Evolutionary conservation across 805 yeast genomes (phyloP).

Genomic region (Lipomyces japonicus): DNA sequence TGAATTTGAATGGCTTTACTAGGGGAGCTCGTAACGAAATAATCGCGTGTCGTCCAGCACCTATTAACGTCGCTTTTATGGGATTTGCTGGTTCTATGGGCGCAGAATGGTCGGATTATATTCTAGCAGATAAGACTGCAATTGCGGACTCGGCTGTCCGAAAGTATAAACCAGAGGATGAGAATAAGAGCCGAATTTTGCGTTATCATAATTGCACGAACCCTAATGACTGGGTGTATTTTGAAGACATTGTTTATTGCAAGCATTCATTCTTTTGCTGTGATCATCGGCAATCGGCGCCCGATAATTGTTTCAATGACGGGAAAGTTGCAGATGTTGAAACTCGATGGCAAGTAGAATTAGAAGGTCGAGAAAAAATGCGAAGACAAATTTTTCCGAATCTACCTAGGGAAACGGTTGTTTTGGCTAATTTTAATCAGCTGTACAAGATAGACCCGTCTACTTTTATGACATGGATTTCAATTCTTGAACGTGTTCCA

Average conservation of each 20-base stretch:
- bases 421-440: conserved; percentile 38
- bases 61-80: conserved; percentile 36
- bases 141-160: conserved; percentile 21
- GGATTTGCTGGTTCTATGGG: conserved; percentile 39
- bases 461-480: conserved; percentile 33
- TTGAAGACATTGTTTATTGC: conserved; percentile 34
- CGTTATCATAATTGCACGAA: conserved; percentile 15
- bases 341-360: conserved; percentile 30
- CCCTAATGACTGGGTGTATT: conserved; percentile 27
- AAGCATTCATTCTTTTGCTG: conserved; percentile 36
- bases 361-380: conserved; percentile 26
- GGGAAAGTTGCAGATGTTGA: conserved; percentile 3
- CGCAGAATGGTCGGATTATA: conserved; percentile 35
- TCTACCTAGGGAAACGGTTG: conserved; percentile 30
- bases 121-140: conserved; percentile 33
- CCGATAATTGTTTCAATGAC: conserved; percentile 9
- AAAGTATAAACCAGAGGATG: neutral
- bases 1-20: conserved; percentile 38
- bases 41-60: conserved; percentile 37
- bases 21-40: conserved; percentile 38
- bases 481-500: conserved; percentile 32
- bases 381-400: conserved; percentile 33
- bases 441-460: conserved; percentile 38
- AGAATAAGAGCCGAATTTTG: conserved; percentile 6
- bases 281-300: conserved; percentile 38